These are phyloP conservation scores for Mrakia frigida DNA, from an alignment of 768 basidiomycete genomes.

Conservation along the genomic window DNA sequence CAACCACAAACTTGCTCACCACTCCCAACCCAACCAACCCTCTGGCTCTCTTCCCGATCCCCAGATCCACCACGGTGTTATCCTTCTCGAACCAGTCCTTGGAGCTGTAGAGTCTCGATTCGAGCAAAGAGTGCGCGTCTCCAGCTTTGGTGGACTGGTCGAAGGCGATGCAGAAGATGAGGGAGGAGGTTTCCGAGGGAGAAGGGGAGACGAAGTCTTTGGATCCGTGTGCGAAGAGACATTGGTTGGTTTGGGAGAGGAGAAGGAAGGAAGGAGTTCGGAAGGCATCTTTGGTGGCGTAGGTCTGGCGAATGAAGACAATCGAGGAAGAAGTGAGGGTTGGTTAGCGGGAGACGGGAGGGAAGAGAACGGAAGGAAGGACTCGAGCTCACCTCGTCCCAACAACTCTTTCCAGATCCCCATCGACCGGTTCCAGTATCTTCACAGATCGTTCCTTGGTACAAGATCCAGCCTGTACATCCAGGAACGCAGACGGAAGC, in stretches of 20 bases:
- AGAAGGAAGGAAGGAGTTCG: constrained; percentile 56
- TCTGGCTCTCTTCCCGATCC: constrained; percentile 73
- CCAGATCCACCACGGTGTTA: constrained; percentile 63
- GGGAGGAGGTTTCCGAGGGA: constrained; percentile 56
- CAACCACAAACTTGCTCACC: constrained; percentile 86
- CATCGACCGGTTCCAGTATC: constrained; percentile 40
- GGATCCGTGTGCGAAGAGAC: constrained; percentile 85
- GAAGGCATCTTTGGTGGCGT: constrained; percentile 82
- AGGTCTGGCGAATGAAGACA: constrained; percentile 52
- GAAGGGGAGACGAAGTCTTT: constrained; percentile 65
- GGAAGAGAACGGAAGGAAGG: not conserved
- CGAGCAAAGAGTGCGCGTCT: constrained; percentile 50
- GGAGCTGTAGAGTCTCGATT: constrained; percentile 66
- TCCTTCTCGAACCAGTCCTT: constrained; percentile 69
- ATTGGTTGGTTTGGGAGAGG: constrained; percentile 65
- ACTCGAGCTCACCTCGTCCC: constrained; percentile 46
- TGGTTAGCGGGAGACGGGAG: not conserved
- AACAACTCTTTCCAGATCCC: constrained; percentile 43
- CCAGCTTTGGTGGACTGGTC: constrained; percentile 50
- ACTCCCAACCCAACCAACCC: constrained; percentile 92
- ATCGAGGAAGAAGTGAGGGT: no score
- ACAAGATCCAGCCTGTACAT: constrained; percentile 41
- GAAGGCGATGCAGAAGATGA: constrained; percentile 86
- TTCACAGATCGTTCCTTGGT: constrained; percentile 42
- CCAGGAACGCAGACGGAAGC: no score